Conservation (phyloP, 371 early-diverging fungal genomes). For the Saksenaea oblongispora region DNA sequence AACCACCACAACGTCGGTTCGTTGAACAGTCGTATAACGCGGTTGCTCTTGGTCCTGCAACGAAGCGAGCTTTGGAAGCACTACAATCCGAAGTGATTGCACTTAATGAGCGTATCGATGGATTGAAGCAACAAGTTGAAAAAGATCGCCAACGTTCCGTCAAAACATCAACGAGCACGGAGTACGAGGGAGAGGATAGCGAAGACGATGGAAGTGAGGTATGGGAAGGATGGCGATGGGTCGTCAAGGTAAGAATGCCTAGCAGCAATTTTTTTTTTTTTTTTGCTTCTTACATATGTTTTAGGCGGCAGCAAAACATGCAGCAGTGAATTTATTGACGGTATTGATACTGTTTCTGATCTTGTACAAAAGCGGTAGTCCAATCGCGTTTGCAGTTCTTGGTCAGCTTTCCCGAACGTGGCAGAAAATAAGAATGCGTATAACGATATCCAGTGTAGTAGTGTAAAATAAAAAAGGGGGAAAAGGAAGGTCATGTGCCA, state of each 20-base stretch:
- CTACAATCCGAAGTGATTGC: slow-evolving; percentile 50
- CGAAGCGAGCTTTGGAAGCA: slow-evolving; percentile 48
- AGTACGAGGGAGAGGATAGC: slow-evolving; percentile 8
- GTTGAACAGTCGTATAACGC: slow-evolving; percentile 16
- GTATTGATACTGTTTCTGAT: slow-evolving; percentile 3
- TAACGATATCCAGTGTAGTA: slow-evolving; percentile 1
- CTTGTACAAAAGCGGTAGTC: slow-evolving; percentile 7
- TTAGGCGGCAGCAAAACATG: slow-evolving; percentile 14
- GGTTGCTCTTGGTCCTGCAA: slow-evolving; percentile 40
- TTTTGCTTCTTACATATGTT: neutral
- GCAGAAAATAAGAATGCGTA: slow-evolving; percentile 4
- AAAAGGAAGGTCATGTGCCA: neutral
- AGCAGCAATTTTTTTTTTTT: slow-evolving; percentile 5
- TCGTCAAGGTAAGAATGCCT: slow-evolving; percentile 31
- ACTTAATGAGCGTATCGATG: slow-evolving; percentile 51
- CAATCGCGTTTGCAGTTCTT: slow-evolving; percentile 8
- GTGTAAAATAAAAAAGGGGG: neutral
- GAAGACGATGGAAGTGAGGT: slow-evolving; percentile 11
- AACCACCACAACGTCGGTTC: slow-evolving; percentile 4
- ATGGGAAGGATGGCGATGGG: slow-evolving; percentile 36
- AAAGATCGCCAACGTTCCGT: neutral
- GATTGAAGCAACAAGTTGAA: slow-evolving; percentile 29
- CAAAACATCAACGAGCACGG: neutral
- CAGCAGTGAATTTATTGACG: slow-evolving; percentile 13
- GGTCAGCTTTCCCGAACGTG: slow-evolving; percentile 7